Conservation (phyloP, 768 basidiomycete species). For the Xerocomellus intermedius region DNA sequence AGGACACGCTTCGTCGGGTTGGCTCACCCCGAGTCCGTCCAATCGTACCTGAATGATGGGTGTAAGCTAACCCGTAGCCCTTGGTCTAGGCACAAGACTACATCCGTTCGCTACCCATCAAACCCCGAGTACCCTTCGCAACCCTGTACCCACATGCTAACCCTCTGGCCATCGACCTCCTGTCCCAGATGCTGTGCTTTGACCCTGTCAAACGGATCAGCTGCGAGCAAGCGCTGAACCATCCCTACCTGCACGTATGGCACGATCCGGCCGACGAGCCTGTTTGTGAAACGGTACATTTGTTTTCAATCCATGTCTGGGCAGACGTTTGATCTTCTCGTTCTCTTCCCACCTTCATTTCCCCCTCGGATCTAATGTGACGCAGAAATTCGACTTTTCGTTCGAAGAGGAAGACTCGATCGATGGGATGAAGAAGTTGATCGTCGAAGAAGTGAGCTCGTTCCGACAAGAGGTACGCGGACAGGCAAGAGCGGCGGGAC, state of each 20-base stretch:
- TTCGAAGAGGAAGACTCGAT: constrained; percentile 97
- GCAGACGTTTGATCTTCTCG: neutral
- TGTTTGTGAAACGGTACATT: constrained; percentile 67
- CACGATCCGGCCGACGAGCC: constrained; percentile 97
- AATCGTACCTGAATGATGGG: neutral
- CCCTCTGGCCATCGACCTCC: constrained; percentile 89
- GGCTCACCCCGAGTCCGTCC: constrained; percentile 84
- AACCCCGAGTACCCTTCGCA: constrained; percentile 89
- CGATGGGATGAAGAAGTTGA: constrained; percentile 95
- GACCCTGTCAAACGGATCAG: constrained; percentile 96
- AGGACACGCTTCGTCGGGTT: constrained; percentile 93
- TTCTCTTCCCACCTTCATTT: neutral
- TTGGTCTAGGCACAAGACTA: constrained; percentile 85
- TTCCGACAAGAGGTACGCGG: constrained; percentile 90
- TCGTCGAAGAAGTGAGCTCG: constrained; percentile 85
- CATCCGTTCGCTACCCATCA: constrained; percentile 96
- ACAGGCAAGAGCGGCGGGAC: constrained; percentile 72
- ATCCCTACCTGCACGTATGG: constrained; percentile 96
- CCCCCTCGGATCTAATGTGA: neutral
- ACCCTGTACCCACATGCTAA: constrained; percentile 93
- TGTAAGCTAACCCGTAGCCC: constrained; percentile 2
- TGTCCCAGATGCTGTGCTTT: constrained; percentile 89
- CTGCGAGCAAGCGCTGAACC: constrained; percentile 92
- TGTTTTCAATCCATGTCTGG: neutral
- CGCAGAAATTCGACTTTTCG: constrained; percentile 84